phyloP scores from a whole-genome alignment of 1,284 basidiomycete species.

The Jaminaea rosea region DNA sequence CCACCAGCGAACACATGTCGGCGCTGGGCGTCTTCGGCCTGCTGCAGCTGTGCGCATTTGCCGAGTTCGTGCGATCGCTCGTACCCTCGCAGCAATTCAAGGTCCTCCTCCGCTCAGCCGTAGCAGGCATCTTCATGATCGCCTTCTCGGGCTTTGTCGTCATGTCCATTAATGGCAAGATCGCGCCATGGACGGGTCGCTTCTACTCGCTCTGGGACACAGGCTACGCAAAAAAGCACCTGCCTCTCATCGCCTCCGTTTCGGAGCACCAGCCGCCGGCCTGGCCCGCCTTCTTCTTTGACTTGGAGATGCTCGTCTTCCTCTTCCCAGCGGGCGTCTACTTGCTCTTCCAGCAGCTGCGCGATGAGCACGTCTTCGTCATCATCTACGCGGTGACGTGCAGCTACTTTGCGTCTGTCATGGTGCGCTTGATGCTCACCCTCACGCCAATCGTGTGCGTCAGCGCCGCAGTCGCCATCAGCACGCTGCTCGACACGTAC shows the following conservation, averaged over 20 bases:
- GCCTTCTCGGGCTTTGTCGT: slow-evolving; percentile 50
- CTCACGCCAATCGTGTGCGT: slow-evolving; percentile 88
- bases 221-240: slow-evolving; percentile 91
- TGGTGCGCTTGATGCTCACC: slow-evolving; percentile 92
- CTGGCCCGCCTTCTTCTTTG: slow-evolving; percentile 99
- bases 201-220: slow-evolving; percentile 99
- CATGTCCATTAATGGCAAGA: slow-evolving; percentile 87
- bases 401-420: slow-evolving; percentile 97
- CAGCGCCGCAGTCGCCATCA: slow-evolving; percentile 78
- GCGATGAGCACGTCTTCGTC: slow-evolving; percentile 96
- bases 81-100: slow-evolving; percentile 90
- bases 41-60: slow-evolving; percentile 90
- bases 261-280: slow-evolving; percentile 99
- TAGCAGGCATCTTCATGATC: slow-evolving; percentile 64
- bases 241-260: slow-evolving; percentile 97
- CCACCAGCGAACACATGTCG: slow-evolving; percentile 97
- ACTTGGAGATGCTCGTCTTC: slow-evolving; percentile 94
- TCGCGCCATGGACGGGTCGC: slow-evolving; percentile 96
- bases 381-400: slow-evolving; percentile 95
- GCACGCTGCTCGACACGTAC: slow-evolving; percentile 79
- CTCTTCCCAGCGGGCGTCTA: slow-evolving; percentile 93
- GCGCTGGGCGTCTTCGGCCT: slow-evolving; percentile 92
- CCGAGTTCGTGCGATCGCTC: slow-evolving; percentile 77
- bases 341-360: slow-evolving; percentile 82
- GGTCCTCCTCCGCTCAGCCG: slow-evolving; percentile 54